phyloP scores from a whole-genome alignment of 768 basidiomycete species.

The Leucogyrophana mollusca region DNA sequence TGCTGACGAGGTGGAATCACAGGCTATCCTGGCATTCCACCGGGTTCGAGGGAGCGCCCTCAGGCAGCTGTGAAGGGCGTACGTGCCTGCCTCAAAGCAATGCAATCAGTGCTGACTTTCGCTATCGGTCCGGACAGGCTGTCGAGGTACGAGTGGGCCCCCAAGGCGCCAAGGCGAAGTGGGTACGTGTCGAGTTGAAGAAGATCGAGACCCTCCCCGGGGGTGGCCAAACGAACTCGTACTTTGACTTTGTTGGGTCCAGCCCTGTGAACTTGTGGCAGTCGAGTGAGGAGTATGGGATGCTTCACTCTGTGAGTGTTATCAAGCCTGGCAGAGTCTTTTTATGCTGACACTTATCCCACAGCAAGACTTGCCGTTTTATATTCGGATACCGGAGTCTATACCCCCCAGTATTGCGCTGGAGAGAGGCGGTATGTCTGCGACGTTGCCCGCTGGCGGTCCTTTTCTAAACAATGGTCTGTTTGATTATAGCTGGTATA shows the following conservation, averaged over 20 bases:
- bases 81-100: constrained; percentile 31
- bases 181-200: constrained; percentile 87
- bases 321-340: constrained; percentile 2
- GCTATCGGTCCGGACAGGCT: constrained; percentile 44
- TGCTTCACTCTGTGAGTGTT: constrained; percentile 59
- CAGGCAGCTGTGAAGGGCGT: constrained; percentile 87
- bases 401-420: constrained; percentile 85
- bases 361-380: constrained; percentile 87
- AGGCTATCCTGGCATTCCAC: constrained; percentile 89
- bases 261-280: constrained; percentile 86
- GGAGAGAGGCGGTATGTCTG: constrained; percentile 62
- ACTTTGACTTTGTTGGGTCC: constrained; percentile 77
- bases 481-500: constrained; percentile 61
- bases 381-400: constrained; percentile 88
- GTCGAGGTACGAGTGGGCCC: constrained; percentile 80
- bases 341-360: constrained; percentile 4
- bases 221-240: constrained; percentile 66
- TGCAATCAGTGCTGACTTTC: constrained; percentile 6
- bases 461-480: not conserved
- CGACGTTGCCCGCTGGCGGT: not conserved
- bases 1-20: constrained; percentile 18
- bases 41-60: constrained; percentile 69
- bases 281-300: constrained; percentile 69
- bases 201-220: constrained; percentile 85
- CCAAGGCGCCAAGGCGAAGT: constrained; percentile 84